A percentile compares a stretch with the other conserved stretches of the same genome.
phyloP scores from a whole-genome alignment of 805 yeast genomes.

The Kuraishia capsulata region DNA sequence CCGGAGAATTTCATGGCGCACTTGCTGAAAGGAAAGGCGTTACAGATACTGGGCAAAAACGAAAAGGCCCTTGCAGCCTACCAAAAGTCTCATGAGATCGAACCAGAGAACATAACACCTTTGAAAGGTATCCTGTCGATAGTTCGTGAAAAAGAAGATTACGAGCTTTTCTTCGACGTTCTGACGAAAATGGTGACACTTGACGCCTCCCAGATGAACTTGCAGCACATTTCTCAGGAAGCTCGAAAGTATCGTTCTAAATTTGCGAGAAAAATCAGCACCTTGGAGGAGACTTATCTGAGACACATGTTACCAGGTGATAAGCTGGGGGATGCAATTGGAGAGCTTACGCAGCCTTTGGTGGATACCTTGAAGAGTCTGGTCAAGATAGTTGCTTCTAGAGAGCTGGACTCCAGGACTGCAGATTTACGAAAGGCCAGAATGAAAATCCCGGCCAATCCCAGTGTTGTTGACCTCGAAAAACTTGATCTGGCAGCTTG shows the following conservation, averaged over 20 bases:
- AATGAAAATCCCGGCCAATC: constrained; percentile 34
- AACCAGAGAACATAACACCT: constrained; percentile 47
- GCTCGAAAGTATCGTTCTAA: constrained; percentile 10
- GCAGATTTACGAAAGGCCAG: constrained; percentile 34
- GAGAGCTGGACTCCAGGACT: constrained; percentile 33
- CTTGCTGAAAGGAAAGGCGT: constrained; percentile 65
- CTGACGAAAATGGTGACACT: constrained; percentile 16
- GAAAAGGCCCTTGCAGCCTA: constrained; percentile 34
- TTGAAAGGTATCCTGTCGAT: constrained; percentile 75
- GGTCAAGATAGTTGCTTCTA: constrained; percentile 26
- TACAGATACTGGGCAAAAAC: constrained; percentile 31
- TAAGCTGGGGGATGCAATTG: constrained; percentile 41
- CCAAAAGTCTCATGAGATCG: constrained; percentile 36
- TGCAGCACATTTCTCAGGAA: constrained; percentile 29
- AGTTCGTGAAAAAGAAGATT: constrained; percentile 26
- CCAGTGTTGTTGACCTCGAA: constrained; percentile 29
- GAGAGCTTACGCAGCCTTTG: constrained; percentile 36
- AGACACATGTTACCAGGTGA: constrained; percentile 47
- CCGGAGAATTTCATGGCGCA: constrained; percentile 53
- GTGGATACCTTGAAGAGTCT: constrained; percentile 34
- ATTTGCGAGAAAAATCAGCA: constrained; percentile 11
- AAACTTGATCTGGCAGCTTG: constrained; percentile 31
- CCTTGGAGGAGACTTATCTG: constrained; percentile 38
- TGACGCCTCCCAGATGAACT: not conserved
- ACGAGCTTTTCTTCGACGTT: constrained; percentile 35